Conservation (phyloP, 2,329 filamentous ascomycete genomes). For the Rutstroemia sp. region DNA sequence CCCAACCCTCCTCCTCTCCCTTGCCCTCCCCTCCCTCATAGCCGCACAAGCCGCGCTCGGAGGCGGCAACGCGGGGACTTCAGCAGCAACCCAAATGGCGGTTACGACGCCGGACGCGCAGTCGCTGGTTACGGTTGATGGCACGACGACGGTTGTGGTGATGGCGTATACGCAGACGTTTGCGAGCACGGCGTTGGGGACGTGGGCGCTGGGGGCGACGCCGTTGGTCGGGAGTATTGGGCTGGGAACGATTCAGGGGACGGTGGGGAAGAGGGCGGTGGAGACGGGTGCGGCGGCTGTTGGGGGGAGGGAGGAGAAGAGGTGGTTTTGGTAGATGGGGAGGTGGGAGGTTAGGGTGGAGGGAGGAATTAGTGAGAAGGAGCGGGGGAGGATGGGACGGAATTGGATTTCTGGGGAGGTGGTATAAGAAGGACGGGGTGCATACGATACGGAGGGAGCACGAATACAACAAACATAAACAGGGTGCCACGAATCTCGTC, state of each 20-base stretch:
- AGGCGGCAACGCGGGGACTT: not conserved
- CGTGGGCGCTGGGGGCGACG: slow-evolving; percentile 23
- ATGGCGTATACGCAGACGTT: slow-evolving; percentile 25
- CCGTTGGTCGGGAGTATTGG: slow-evolving; percentile 22
- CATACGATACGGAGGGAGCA: too few relatives aligned
- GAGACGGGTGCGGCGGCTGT: not conserved
- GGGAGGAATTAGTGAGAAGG: too few relatives aligned
- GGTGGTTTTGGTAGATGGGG: not conserved
- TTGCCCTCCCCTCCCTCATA: not conserved
- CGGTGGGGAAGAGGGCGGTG: slow-evolving; percentile 11
- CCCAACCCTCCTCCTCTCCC: not conserved
- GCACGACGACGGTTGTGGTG: not conserved
- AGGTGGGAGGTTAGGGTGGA: not conserved
- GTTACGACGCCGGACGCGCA: not conserved
- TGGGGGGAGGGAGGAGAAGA: not conserved
- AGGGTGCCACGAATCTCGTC: too few relatives aligned
- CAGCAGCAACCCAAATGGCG: slow-evolving; percentile 2
- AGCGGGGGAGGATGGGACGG: not conserved
- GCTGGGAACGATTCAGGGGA: slow-evolving; percentile 20
- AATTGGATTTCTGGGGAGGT: not conserved
- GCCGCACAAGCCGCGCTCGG: slow-evolving; percentile 4
- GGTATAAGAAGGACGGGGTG: not conserved
- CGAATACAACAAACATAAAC: too few relatives aligned
- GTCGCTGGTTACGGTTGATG: not conserved
- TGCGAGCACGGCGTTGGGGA: slow-evolving; percentile 25